Base-by-base conservation (phyloP, 2,329 filamentous ascomycete species). In the Xylariaceae sp. region DNA sequence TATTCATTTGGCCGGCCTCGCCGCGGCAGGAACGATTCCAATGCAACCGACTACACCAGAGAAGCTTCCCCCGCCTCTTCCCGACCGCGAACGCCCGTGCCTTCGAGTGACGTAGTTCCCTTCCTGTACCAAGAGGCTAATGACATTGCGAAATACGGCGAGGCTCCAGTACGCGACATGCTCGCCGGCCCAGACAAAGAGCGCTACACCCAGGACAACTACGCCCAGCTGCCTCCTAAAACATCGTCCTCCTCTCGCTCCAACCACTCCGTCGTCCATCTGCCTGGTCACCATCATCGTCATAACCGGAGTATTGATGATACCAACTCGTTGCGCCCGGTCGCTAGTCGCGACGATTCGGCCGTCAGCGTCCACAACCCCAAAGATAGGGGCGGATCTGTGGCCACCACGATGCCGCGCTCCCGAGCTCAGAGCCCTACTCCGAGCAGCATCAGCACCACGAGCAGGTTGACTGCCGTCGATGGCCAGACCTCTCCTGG, bases 81-180 rank as follows among this genome's bases (percentile, higher is more conserved):
- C 18, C 73, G 86, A 46, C 86, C 89, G 30, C 75, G 83, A 48
- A 94, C 86, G n/a, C 88, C 89, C 10, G 70, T 88, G 32, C 85
- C 85, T 26, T 86, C 85, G 10, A 92, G 86, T 52, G 90, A 96
- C 60, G 88, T 98, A 37, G 92, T 94, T 24, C 92, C 92, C n/a
- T 98, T 94, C 72, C 72, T 94, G 42, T 96, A 92, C 56, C 92
- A 96, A 60, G 86, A 92, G 55, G 74, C 74, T 45, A 76, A 85
- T 65, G 83, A 89, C 53, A 84, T 88, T 50, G 76, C 75, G 29
- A 75, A 78, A 44, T 85, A 80, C 61, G 84, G 83, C 39, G 83
- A 88, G 59, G 83, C 83, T 28, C 84, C 83, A 19, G 78, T 89
- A 33, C 75, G 81, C 52, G 72, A 80, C 47, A 77, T 75, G 39